These are phyloP conservation scores for Favolaschia claudopus DNA, from an alignment of 768 basidiomycete species.

Conservation along the genomic window DNA sequence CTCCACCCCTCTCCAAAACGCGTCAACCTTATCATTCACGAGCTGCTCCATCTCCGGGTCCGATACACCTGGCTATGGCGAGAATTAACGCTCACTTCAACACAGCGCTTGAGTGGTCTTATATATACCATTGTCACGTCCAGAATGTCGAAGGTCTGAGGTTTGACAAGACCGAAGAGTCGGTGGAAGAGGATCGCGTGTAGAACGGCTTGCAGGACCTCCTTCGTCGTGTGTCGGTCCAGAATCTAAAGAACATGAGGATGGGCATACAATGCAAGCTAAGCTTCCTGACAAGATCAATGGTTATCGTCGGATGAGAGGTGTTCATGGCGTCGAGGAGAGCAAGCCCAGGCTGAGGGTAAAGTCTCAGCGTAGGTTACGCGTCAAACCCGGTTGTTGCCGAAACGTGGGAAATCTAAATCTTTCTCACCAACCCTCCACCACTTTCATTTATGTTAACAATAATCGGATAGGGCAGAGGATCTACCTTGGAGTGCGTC, in stretches of 20 bases:
- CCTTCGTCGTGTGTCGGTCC: constrained; percentile 75
- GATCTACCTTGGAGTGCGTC: too few relatives aligned
- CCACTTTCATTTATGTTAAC: too few relatives aligned
- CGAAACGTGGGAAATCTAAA: too few relatives aligned
- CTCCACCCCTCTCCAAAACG: constrained; percentile 83
- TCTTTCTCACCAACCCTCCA: too few relatives aligned
- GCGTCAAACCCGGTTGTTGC: too few relatives aligned
- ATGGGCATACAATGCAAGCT: not conserved
- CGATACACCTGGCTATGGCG: constrained; percentile 76
- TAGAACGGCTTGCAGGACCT: constrained; percentile 78
- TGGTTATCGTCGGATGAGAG: constrained; percentile 22
- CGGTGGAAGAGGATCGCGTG: constrained; percentile 87
- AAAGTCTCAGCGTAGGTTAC: too few relatives aligned
- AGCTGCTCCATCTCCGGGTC: constrained; percentile 77
- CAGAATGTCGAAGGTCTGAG: constrained; percentile 78
- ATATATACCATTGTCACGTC: constrained; percentile 82
- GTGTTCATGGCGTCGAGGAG: constrained; percentile 21
- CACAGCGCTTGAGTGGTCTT: not conserved
- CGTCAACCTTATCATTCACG: constrained; percentile 77
- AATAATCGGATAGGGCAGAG: too few relatives aligned
- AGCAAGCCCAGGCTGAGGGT: too few relatives aligned
- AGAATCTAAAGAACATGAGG: constrained; percentile 56
- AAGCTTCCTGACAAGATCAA: constrained; percentile 7
- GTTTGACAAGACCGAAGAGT: constrained; percentile 80
- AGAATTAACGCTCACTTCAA: not conserved